Evolutionary conservation across 352 stramenopile genomes (phyloP), one percentile per base, ranked within the genome.

Genomic region (Pythium oligandrum): DNA sequence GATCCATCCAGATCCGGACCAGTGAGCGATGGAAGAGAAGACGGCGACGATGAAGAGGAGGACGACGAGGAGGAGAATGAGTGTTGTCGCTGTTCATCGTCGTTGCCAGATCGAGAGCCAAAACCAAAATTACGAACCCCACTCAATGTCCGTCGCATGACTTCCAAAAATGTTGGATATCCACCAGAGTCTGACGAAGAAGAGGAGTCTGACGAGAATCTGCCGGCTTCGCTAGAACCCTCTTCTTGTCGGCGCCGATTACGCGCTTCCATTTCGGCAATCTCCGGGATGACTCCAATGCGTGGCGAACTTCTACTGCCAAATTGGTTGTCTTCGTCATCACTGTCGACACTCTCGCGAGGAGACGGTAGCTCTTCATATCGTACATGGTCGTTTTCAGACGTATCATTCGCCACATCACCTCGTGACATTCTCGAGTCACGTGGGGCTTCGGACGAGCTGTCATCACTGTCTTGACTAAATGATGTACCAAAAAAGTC

Each of bases 401-500:
- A 26, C 17, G 17, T 26, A 30, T 57, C 45, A 33, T 39, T 48
- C 2, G 47, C 45, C 0, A 34, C 39, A 45, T 8, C 38, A 53
- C 17, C 17, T 26, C 17, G 17, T 26, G 55, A 9, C 51, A 45
- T 30, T 52, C 46, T 4, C 12, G 31, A 3, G 40, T 45, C 2
- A 63, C 12, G 6, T 45, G 52, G 39, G 59, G 53, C 4, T 62
- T 54, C 53, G 61, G 55, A 10, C 7, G 7, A 8, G 38, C 7
- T 42, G 38, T 63, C 49, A 40, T 68, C 60, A 26, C 60, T 68
- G 42, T 68, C 60, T 47, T 68, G 54, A 6, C 59, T 64, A 36
- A 71, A 90, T 3, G 77, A 87, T 5, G 79, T 63, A 1, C 77
- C 73, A 40, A 90, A 87, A 57, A 90, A 88, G 43, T 91, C 76